Conservation (phyloP, 2,329 filamentous ascomycete species). For the Colletotrichum graminicola region DNA sequence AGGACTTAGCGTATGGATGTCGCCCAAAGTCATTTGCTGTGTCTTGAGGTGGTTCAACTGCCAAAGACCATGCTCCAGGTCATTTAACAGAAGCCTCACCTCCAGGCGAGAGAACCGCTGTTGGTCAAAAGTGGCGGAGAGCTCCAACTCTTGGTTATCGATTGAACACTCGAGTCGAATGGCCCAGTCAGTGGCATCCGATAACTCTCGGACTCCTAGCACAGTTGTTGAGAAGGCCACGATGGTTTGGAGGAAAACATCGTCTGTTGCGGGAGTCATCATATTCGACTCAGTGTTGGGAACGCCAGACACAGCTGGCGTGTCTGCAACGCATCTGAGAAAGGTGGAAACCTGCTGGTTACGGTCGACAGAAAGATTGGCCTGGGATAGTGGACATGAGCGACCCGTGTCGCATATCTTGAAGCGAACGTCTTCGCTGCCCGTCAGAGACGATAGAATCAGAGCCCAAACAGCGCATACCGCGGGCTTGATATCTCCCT, state of each 20-base stretch:
- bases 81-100: neutral
- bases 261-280: neutral
- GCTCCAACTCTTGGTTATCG: neutral
- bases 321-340: neutral
- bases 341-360: neutral
- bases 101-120: neutral
- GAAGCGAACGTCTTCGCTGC: neutral
- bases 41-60: neutral
- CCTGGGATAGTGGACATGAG: no score
- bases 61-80: conserved; percentile 30
- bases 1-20: conserved; percentile 3
- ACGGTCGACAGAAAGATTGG: neutral
- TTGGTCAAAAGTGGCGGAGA: conserved; percentile 7
- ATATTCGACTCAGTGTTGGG: neutral
- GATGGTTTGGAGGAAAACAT: neutral
- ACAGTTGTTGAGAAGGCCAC: neutral
- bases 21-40: neutral
- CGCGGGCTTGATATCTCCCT: neutral
- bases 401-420: neutral
- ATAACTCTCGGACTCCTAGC: rapidly evolving
- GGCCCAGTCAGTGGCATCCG: neutral
- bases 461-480: conserved; percentile 29
- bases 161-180: neutral
- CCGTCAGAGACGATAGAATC: neutral
- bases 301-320: rapidly evolving